These are phyloP conservation scores for Xylariaceae sp. DNA, from an alignment of 2,329 filamentous ascomycete genomes.

Conservation along the genomic window DNA sequence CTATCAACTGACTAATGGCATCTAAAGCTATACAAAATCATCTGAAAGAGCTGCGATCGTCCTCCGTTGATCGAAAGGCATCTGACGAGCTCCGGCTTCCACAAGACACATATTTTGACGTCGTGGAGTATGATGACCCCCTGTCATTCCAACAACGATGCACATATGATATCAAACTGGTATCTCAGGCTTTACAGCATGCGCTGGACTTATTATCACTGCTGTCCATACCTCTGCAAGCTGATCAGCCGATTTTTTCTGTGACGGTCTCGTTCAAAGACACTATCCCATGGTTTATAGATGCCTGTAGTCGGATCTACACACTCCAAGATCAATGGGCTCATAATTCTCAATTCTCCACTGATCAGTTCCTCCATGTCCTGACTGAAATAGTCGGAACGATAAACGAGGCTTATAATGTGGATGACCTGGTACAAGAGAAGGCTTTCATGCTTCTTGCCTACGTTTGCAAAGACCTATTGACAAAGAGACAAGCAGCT, in stretches of 20 bases:
- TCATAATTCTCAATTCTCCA: conserved; percentile 25
- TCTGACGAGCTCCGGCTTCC: conserved; percentile 36
- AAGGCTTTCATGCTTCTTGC: conserved; percentile 39
- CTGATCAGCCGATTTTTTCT: conserved; percentile 31
- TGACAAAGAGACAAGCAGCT: conserved; percentile 28
- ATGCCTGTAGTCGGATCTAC: conserved; percentile 43
- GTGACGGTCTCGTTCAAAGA: conserved; percentile 35
- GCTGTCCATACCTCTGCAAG: conserved; percentile 38
- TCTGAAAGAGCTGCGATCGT: conserved; percentile 27
- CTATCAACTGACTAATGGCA: conserved; percentile 15
- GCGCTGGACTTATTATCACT: conserved; percentile 42
- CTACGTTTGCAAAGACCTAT: conserved; percentile 40
- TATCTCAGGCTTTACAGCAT: conserved; percentile 45
- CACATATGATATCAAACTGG: conserved; percentile 38
- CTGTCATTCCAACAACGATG: conserved; percentile 30
- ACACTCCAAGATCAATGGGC: conserved; percentile 38
- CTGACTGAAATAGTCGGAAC: conserved; percentile 14
- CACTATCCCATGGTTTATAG: conserved; percentile 47
- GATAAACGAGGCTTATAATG: conserved; percentile 6
- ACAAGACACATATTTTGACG: conserved; percentile 33
- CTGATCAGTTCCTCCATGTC: conserved; percentile 36
- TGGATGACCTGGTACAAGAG: conserved; percentile 23
- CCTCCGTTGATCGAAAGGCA: conserved; percentile 27
- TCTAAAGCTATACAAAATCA: conserved; percentile 20
- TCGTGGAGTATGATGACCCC: conserved; percentile 18